These are phyloP conservation scores for Kalmusia sp. DNA, from an alignment of 2,329 filamentous ascomycete species.

Conservation along the genomic window DNA sequence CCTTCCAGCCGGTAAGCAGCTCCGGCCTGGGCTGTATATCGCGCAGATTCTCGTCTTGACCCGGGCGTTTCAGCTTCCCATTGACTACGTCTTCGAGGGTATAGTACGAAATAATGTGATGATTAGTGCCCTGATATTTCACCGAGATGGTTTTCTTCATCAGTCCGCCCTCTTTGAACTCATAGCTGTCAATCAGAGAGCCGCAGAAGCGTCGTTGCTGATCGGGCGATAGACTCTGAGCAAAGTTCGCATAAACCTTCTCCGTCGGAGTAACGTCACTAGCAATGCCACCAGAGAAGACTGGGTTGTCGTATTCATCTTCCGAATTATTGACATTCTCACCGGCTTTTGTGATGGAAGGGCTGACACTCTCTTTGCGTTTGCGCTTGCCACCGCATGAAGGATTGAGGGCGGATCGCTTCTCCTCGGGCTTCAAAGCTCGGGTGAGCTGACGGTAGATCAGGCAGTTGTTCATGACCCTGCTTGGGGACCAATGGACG, in stretches of 20 bases:
- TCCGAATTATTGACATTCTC: slow-evolving; percentile 39
- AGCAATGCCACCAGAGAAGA: slow-evolving; percentile 25
- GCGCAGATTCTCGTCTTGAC: slow-evolving; percentile 40
- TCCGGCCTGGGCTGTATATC: slow-evolving; percentile 42
- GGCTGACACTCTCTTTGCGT: slow-evolving; percentile 39
- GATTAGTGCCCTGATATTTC: slow-evolving; percentile 73
- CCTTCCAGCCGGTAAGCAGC: slow-evolving; percentile 45
- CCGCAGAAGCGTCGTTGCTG: slow-evolving; percentile 72
- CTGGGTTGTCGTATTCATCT: slow-evolving; percentile 41
- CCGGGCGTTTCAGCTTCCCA: slow-evolving; percentile 44
- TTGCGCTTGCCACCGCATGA: slow-evolving; percentile 47
- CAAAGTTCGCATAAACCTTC: slow-evolving; percentile 47
- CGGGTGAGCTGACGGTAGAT: slow-evolving; percentile 77
- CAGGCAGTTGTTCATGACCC: slow-evolving; percentile 83
- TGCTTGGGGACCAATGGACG: slow-evolving; percentile 87
- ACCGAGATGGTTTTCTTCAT: slow-evolving; percentile 95
- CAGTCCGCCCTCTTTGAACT: slow-evolving; percentile 81
- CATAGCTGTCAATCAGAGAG: slow-evolving; percentile 87
- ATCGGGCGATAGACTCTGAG: slow-evolving; percentile 50
- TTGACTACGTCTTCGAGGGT: slow-evolving; percentile 75
- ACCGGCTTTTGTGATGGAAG: slow-evolving; percentile 35
- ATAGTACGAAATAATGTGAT: slow-evolving; percentile 92
- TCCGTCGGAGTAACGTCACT: slow-evolving; percentile 29
- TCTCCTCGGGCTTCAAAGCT: slow-evolving; percentile 45
- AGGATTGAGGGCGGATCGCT: slow-evolving; percentile 44